Evolutionary conservation across 768 basidiomycete species (phyloP), one percentile per base, ranked within the genome.

Genomic region (Tricholoma saponaceum): DNA sequence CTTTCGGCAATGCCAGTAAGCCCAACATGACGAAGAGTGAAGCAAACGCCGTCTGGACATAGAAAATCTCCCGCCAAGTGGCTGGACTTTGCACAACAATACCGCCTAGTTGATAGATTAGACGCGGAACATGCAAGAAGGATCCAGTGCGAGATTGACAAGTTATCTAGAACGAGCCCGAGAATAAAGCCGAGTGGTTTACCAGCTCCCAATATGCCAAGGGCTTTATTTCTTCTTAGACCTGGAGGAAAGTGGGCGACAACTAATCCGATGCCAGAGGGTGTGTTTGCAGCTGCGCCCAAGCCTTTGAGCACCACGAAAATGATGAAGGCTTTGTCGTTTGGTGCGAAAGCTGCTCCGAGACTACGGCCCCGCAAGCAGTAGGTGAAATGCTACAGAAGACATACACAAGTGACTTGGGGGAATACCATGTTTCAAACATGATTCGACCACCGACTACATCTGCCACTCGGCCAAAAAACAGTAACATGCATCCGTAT

Each of bases 131-230:
- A 25, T 52, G 8, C 14, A 14, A 20, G 12, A 8, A 4, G 9
- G 7, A 6, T 22, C 18, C 41, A 43, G 20, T 9, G 41, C 35
- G 12, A 43, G 30, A 32, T 8, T 26, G 33, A 14, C 9, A 5
- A 52, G 7, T 8, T 35, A 37, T 33, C 51, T 52, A 52, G n/a
- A 25, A 52, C 51, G 18, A 52, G 33, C 51, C 51, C 51, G 30
- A 52, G 51, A 35, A 52, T 37, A 30, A 52, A 52, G 10, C 51
- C 51, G 20, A 52, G 33, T 22, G 51, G 51, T 37, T 52, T 33
- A 33, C 51, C 51, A 14, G 51, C 51, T 22, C 51, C 51, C 9
- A 52, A 25, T 22, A 52, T n/a, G 2, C 51, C 51, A 18, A 52
- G 37, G 22, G 20, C 51, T 23, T 52, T 52, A 39, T 52, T 52